Evolutionary conservation across 2,329 filamentous ascomycete genomes (phyloP), one percentile per base, ranked within the genome.

Genomic region (Ophiostoma sp.): DNA sequence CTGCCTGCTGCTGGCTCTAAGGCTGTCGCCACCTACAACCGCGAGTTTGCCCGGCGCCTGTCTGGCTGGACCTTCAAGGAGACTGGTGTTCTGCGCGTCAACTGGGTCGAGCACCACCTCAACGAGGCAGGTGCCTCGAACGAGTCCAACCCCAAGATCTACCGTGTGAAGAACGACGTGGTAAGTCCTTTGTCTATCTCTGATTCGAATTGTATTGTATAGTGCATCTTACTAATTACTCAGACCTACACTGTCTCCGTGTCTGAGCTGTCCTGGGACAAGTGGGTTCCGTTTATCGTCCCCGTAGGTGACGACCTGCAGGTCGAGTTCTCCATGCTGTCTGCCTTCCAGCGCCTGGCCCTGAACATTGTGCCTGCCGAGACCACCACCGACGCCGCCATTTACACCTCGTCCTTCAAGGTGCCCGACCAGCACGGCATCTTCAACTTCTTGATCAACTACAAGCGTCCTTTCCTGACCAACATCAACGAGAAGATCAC

Each of bases 241-340:
- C 62, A 96, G 92, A 87, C 90, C 73, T 97, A 94, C 83, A 86
- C 85, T 77, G 94, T 98, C 78, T 94, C 94, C 74, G 77, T 99
- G 69, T 97, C 94, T 35, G 93, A 97, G 80, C 97, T 93, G 79
- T 81, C 81, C 67, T 89, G 88, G 82, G 87, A 92, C 78, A 86
- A 88, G 77, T 96, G 89, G 83, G 81, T 83, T 6, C 91, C 94
- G 65, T 97, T 93, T 81, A 83, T 83, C 57, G 83, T 91, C 27
- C 89, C 92, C 31, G 77, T 84, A 10, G 84, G 81, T 73, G 95
- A 99, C 78, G 85, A 83, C 36, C 78, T 99, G 44, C 95, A 99
- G 80, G 91, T 99, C 73, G 95, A 99, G 80, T 97, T 98, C 84
- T 94, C 89, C 82, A 99, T 98, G 95, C 90, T 99, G 66, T 97